phyloP scores from a whole-genome alignment of 306 rosid genomes.

The Aeschynomene evenia region DNA sequence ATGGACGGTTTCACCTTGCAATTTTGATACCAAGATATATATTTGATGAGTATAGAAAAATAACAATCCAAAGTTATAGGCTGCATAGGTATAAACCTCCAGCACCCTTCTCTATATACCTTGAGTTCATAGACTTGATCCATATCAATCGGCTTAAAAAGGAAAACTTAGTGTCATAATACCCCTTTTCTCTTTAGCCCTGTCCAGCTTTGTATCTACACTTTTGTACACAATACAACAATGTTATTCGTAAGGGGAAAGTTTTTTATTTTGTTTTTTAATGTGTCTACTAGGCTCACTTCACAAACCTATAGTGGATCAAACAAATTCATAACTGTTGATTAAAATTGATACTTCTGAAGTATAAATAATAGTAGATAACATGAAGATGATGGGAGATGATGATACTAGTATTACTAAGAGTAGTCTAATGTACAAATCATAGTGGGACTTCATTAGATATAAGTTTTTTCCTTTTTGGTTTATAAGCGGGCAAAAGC shows the following conservation, averaged over 20 bases:
- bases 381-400: no score
- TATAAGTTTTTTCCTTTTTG: no score
- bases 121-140: not conserved
- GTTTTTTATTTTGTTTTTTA: not conserved
- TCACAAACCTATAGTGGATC: no score
- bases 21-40: slow-evolving; percentile 49
- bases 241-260: not conserved
- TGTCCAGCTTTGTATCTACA: not conserved
- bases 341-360: no score
- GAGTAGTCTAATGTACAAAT: no score
- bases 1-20: slow-evolving; percentile 41
- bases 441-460: no score
- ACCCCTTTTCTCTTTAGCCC: not conserved
- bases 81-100: slow-evolving; percentile 17
- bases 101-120: slow-evolving; percentile 3
- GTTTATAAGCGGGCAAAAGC: no score
- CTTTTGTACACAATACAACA: not conserved
- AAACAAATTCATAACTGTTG: no score
- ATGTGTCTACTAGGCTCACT: not conserved
- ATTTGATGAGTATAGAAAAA: slow-evolving; percentile 30
- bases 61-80: slow-evolving; percentile 18
- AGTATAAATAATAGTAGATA: no score
- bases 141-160: not conserved
- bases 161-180: not conserved
- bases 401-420: no score